These are phyloP conservation scores for Cyclostephanos invisitatus DNA, from an alignment of 108 stramenopile species.

Conservation along the genomic window DNA sequence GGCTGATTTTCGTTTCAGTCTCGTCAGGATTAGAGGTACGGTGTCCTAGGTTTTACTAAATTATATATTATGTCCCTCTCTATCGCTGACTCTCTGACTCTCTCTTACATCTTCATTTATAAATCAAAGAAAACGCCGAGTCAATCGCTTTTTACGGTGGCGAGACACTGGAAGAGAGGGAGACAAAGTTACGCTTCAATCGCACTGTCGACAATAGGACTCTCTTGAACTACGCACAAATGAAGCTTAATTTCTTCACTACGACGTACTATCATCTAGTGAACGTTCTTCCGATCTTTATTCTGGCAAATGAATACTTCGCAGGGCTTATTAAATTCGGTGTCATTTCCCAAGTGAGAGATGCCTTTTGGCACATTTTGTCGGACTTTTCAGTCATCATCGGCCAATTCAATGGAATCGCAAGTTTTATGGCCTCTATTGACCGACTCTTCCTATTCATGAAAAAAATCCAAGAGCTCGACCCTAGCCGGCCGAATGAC, in stretches of 20 bases:
- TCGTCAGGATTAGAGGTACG: constrained; percentile 58
- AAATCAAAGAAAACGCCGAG: constrained; percentile 68
- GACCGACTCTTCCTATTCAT: constrained; percentile 65
- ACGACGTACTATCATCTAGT: constrained; percentile 59
- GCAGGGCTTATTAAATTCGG: constrained; percentile 69
- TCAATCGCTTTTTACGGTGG: constrained; percentile 77
- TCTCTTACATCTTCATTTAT: not conserved
- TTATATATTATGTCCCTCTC: not conserved
- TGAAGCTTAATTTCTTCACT: constrained; percentile 74
- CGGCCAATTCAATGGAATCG: constrained; percentile 65
- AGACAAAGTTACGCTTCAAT: constrained; percentile 49
- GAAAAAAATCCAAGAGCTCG: constrained; percentile 41
- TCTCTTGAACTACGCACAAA: constrained; percentile 53
- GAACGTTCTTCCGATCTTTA: constrained; percentile 66
- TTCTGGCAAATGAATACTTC: constrained; percentile 72
- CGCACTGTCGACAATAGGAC: constrained; percentile 59
- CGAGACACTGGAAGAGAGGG: constrained; percentile 57
- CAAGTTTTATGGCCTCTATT: constrained; percentile 59
- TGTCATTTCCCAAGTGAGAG: constrained; percentile 41
- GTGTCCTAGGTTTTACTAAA: not conserved
- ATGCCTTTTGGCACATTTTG: constrained; percentile 88
- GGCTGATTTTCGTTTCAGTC: constrained; percentile 73
- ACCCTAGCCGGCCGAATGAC: constrained; percentile 24
- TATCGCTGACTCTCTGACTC: not conserved
- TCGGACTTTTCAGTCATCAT: constrained; percentile 75